Evolutionary conservation across 2,329 filamentous ascomycete species (phyloP), one percentile per base, ranked within the genome.

Genomic region (Xylogone sp.): DNA sequence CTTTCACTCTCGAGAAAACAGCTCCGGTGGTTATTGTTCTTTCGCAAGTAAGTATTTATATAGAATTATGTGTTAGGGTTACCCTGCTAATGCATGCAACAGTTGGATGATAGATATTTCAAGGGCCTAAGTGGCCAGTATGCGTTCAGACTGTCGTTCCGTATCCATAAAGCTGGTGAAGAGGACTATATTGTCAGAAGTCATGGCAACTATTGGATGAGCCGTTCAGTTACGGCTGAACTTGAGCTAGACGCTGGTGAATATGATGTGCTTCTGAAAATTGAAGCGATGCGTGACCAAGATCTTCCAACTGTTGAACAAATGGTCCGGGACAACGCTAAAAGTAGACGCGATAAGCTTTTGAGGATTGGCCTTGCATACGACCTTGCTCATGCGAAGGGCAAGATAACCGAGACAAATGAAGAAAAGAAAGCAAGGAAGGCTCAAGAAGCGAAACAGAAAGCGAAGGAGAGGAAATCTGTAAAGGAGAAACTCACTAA

Each of bases 101-200:
- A 86, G 66, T 76, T 86, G n/a, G 81, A 86, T 59, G 68, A 71
- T 13, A 73, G 82, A 12, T 86, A 84, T 62, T 86, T 83, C 63
- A 75, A 75, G 54, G 82, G 82, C 3, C 73, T 86, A 0, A 70
- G 77, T 34, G 83, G 83, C 4, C 77, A 83, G 62, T 86, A 85
- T 53, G 31, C 42, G 5, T 76, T 75, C 52, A 57, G 66, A n/a
- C 58, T 82, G 69, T 67, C 62, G 16, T 71, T 71, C 55, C 70
- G 78, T 8, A 64, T 82, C 2, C 78, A 82, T 53, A 69, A 74
- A 51, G 69, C 74, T 2, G 73, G 74, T 7, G 74, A 76, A 2
- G 77, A 81, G 53, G 79, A 82, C 56, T 83, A 83, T 56, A 75
- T 84, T 21, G 79, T 83, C 5, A 73, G 80, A 21, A 79, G 75